Conservation (phyloP, 1,139 yeast genomes). For the Groenewaldozyma sp. region DNA sequence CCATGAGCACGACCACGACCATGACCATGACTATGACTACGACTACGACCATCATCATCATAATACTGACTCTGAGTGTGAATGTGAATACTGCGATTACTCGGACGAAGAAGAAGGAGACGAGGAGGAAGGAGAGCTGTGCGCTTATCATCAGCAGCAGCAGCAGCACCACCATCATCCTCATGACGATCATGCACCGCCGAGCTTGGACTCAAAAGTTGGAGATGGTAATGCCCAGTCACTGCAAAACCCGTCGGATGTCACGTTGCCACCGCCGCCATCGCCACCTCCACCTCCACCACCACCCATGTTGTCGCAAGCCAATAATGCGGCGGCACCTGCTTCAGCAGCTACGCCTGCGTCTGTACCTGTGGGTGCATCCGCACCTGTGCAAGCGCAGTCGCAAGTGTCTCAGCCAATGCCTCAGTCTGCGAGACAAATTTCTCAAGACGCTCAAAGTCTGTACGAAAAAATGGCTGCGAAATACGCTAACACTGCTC, state of each 20-base stretch:
- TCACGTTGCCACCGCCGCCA: constrained; percentile 1
- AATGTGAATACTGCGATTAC: no score
- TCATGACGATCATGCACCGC: constrained; percentile 12
- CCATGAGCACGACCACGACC: constrained; percentile 11
- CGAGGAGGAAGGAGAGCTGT: constrained; percentile 4
- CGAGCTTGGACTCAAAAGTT: neutral
- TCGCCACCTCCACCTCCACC: constrained; percentile 11
- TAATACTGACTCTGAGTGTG: constrained; percentile 9
- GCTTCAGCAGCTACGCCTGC: no score
- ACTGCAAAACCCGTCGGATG: neutral
- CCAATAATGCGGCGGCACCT: no score
- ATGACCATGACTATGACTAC: constrained; percentile 5
- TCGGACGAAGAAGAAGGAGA: constrained; percentile 6
- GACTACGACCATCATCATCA: constrained; percentile 14
- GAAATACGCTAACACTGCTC: no score
- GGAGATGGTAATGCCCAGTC: neutral
- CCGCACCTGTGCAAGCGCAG: no score
- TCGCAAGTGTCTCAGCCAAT: no score
- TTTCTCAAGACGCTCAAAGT: no score
- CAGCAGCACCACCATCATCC: constrained; percentile 11
- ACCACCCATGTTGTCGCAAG: constrained; percentile 7
- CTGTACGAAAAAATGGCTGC: no score
- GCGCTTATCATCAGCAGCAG: constrained; percentile 7
- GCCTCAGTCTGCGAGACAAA: no score
- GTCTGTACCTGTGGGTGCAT: no score